Conservation (phyloP, 2,329 filamentous ascomycete genomes). For the Aspergillus arachidicola region DNA sequence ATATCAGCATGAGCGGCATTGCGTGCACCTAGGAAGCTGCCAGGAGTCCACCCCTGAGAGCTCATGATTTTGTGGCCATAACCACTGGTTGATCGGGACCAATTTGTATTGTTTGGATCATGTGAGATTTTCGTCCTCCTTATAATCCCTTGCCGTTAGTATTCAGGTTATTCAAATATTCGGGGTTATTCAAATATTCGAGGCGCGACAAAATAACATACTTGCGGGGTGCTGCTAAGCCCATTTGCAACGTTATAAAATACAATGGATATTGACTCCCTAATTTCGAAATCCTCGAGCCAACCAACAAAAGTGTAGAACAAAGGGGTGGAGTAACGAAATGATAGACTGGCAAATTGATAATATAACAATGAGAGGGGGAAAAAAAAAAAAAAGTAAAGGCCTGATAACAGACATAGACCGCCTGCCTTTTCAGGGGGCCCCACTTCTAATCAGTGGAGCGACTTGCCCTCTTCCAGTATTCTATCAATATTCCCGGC, state of each 20-base stretch:
- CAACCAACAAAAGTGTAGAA: background rate
- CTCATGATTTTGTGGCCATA: conserved; percentile 91
- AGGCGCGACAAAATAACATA: conserved; percentile 40
- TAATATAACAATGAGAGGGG: background rate
- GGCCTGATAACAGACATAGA: background rate
- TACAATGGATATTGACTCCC: background rate
- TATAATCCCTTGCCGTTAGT: conserved; percentile 8
- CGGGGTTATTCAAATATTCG: too few relatives aligned
- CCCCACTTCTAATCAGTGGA: background rate
- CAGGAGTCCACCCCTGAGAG: conserved; percentile 87
- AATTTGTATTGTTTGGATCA: conserved; percentile 95
- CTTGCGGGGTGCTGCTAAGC: conserved; percentile 70
- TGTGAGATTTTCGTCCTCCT: conserved; percentile 74
- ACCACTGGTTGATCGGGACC: conserved; percentile 77
- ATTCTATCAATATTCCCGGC: background rate
- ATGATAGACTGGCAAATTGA: conserved; percentile 1
- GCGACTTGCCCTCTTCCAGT: background rate
- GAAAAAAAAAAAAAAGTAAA: background rate
- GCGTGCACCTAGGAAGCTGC: conserved; percentile 76
- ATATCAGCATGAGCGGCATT: conserved; percentile 73
- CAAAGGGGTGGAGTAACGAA: conserved; percentile 12
- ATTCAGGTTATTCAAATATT: background rate
- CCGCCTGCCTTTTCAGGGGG: conserved; percentile 1
- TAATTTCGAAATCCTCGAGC: background rate
- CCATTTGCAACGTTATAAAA: conserved; percentile 54